A percentile compares a stretch with the other conserved stretches of the same genome.
Conservation (phyloP, 2,329 filamentous ascomycete species). For the Cytospora schulzeri region DNA sequence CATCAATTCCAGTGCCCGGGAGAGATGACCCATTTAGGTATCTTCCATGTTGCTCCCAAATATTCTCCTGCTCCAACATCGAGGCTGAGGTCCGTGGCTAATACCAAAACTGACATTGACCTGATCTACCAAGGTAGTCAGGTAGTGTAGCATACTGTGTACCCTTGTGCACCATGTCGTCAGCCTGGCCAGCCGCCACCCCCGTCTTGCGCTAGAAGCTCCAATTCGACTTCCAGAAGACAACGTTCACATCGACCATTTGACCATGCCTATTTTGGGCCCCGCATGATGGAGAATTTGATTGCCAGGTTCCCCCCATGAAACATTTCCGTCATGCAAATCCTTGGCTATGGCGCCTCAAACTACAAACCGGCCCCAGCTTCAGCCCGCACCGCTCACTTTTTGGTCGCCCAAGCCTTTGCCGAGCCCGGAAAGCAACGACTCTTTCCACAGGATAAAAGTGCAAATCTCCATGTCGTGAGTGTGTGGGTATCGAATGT, state of each 20-base stretch:
- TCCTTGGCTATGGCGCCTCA: slow-evolving; percentile 33
- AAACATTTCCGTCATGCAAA: slow-evolving; percentile 52
- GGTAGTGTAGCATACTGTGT: too few relatives aligned
- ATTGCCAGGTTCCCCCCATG: slow-evolving; percentile 47
- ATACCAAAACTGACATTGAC: slow-evolving; percentile 4
- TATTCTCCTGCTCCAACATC: slow-evolving; percentile 1
- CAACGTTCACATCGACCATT: slow-evolving; percentile 36
- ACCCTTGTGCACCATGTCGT: slow-evolving; percentile 10
- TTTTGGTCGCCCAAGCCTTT: slow-evolving; percentile 5
- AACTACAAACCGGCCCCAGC: slow-evolving; percentile 25
- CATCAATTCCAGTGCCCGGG: not conserved
- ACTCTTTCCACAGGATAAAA: not conserved
- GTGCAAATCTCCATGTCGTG: not conserved
- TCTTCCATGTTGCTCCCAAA: not conserved
- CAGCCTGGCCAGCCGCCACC: slow-evolving; percentile 12
- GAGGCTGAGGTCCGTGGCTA: slow-evolving; percentile 6
- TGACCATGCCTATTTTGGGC: slow-evolving; percentile 33
- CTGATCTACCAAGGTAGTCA: too few relatives aligned
- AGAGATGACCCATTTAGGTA: not conserved
- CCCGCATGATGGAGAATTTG: slow-evolving; percentile 51
- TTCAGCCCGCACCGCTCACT: slow-evolving; percentile 29
- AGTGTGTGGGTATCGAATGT: slow-evolving; percentile 9
- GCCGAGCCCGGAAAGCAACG: not conserved
- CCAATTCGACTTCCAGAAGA: slow-evolving; percentile 41
- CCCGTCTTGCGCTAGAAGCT: slow-evolving; percentile 39